These are phyloP conservation scores for Oryza longistaminata DNA, from an alignment of 176 grass and related monocot genomes.

Conservation along the genomic window DNA sequence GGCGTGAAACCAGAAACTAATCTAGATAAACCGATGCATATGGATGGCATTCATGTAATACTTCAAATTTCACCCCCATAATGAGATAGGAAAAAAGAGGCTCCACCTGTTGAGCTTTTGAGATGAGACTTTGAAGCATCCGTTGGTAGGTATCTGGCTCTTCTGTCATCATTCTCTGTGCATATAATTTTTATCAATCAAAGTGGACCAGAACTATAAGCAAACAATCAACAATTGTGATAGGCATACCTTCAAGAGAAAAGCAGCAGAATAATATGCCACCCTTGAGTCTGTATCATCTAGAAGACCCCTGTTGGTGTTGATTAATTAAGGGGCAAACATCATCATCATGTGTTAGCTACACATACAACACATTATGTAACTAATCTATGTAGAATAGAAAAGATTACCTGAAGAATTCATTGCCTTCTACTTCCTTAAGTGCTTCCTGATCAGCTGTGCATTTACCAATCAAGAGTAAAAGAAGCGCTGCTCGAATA, in stretches of 20 bases:
- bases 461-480: slow-evolving; percentile 98
- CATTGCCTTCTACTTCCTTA: slow-evolving; percentile 93
- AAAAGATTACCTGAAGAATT: slow-evolving; percentile 81
- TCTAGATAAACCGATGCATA: slow-evolving; percentile 18
- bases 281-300: slow-evolving; percentile 97
- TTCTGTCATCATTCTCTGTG: slow-evolving; percentile 97
- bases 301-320: slow-evolving; percentile 72
- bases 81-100: slow-evolving; percentile 11
- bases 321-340: slow-evolving; percentile 15
- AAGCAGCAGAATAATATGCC: slow-evolving; percentile 98
- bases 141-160: slow-evolving; percentile 89
- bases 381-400: slow-evolving; percentile 6
- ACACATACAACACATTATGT: slow-evolving; percentile 13
- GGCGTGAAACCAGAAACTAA: slow-evolving; percentile 25
- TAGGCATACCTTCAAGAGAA: slow-evolving; percentile 84
- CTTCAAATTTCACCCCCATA: background rate
- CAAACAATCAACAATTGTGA: slow-evolving; percentile 30
- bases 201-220: slow-evolving; percentile 20
- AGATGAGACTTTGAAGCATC: slow-evolving; percentile 96
- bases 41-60: background rate
- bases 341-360: slow-evolving; percentile 38
- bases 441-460: slow-evolving; percentile 89
- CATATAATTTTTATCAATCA: slow-evolving; percentile 33
- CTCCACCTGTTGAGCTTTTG: slow-evolving; percentile 89
- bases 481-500: slow-evolving; percentile 86